Percentiles rank a stretch among this genome's conserved stretches.
Conservation (phyloP, 106 monocot species). For the Allium cepa region DNA sequence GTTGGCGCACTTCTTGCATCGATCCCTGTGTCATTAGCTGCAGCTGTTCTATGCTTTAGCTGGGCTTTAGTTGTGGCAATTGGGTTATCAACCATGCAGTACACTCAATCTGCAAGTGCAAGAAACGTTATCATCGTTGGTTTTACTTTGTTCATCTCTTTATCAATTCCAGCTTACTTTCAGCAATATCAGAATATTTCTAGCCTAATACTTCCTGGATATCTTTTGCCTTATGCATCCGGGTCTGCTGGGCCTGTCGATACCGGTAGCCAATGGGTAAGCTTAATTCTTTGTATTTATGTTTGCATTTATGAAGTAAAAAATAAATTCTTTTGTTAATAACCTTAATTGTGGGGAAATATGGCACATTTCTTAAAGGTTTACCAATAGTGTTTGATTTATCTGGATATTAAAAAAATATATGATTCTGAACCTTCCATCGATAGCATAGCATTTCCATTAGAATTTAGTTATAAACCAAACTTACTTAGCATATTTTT, state of each 20-base stretch:
- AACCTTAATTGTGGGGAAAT: not conserved
- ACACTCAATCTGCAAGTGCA: slow-evolving; percentile 83
- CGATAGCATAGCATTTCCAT: not conserved
- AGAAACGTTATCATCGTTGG: slow-evolving; percentile 91
- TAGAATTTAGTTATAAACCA: too few species aligned
- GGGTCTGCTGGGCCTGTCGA: slow-evolving; percentile 83
- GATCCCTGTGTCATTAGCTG: slow-evolving; percentile 82
- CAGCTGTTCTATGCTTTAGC: slow-evolving; percentile 87
- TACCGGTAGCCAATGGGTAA: slow-evolving; percentile 56
- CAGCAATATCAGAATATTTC: slow-evolving; percentile 81
- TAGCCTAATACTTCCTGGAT: slow-evolving; percentile 76
- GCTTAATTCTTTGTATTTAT: slow-evolving; percentile 6
- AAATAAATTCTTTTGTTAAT: not conserved
- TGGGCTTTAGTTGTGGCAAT: slow-evolving; percentile 85
- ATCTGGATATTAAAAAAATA: not conserved
- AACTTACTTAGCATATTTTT: too few species aligned
- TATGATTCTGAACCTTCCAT: not conserved
- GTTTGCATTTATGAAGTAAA: not conserved
- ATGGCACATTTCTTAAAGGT: not conserved
- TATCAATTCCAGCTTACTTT: slow-evolving; percentile 86
- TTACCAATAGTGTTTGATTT: too few species aligned
- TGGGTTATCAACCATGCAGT: slow-evolving; percentile 81
- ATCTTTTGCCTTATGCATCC: slow-evolving; percentile 87
- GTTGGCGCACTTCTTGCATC: slow-evolving; percentile 93
- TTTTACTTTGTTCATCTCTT: slow-evolving; percentile 89